Percentiles rank a stretch among this genome's conserved stretches.
Evolutionary conservation across 2,329 filamentous ascomycete genomes (phyloP).

Genomic region (Ophiostoma novo-ulmi): DNA sequence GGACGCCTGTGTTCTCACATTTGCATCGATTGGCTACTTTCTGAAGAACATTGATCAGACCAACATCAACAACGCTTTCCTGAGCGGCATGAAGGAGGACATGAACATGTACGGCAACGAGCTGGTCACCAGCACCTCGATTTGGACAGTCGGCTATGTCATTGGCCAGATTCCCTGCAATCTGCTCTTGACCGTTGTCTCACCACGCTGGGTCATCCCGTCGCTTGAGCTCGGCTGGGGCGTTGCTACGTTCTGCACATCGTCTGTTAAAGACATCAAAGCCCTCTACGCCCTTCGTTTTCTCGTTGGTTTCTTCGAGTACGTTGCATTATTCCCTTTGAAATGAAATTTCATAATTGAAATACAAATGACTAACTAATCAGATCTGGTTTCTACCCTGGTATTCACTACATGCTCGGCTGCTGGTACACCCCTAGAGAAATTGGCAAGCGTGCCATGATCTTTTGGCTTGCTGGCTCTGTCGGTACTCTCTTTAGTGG

Average conservation of each 20-base stretch:
- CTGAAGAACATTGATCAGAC: conserved; percentile 38
- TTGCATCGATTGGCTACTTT: conserved; percentile 36
- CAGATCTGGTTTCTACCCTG: conserved; percentile 45
- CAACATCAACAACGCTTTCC: conserved; percentile 45
- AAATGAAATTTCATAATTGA: too few species aligned
- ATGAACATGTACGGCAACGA: conserved; percentile 41
- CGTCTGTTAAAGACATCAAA: conserved; percentile 29
- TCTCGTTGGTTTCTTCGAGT: conserved; percentile 50
- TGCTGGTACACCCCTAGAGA: conserved; percentile 58
- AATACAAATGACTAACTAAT: neutral
- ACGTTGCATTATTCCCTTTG: neutral
- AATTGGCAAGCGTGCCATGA: conserved; percentile 57
- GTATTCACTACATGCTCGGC: conserved; percentile 45
- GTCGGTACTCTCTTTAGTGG: conserved; percentile 39
- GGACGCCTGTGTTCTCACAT: conserved; percentile 35
- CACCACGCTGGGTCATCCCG: conserved; percentile 34
- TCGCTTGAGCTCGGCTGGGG: conserved; percentile 34
- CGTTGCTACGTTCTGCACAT: conserved; percentile 28
- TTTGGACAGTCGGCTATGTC: conserved; percentile 33
- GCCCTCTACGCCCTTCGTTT: conserved; percentile 47
- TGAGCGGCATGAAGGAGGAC: conserved; percentile 45
- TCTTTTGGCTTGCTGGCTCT: conserved; percentile 58
- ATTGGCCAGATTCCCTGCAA: conserved; percentile 31
- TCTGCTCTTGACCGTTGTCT: conserved; percentile 29
- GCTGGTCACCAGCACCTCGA: conserved; percentile 34